Evolutionary conservation across 2,329 filamentous ascomycete species (phyloP).

Genomic region (Orbilia brochopaga): DNA sequence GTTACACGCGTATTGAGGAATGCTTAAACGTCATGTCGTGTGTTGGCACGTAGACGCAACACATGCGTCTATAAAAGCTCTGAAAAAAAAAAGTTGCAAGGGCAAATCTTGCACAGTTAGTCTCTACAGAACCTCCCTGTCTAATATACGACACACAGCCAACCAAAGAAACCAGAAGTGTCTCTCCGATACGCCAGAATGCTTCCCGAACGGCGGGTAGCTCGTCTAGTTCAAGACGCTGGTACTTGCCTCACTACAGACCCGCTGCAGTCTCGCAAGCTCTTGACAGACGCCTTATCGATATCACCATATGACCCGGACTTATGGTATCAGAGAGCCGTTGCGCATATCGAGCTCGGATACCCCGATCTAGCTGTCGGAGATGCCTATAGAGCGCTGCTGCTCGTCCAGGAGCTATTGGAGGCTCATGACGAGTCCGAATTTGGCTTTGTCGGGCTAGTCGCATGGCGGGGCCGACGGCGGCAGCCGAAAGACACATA

Average conservation of each 20-base stretch:
- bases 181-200: neutral
- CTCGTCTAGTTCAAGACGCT: conserved; percentile 30
- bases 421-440: conserved; percentile 85
- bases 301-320: conserved; percentile 48
- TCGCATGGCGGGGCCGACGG: conserved; percentile 36
- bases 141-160: neutral
- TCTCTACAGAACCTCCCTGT: neutral
- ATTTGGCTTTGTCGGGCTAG: conserved; percentile 41
- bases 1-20: no score
- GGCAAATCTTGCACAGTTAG: no score
- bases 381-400: conserved; percentile 88
- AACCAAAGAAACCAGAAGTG: no score
- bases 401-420: conserved; percentile 78
- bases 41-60: no score
- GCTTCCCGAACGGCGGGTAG: conserved; percentile 36
- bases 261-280: conserved; percentile 15
- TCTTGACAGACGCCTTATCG: conserved; percentile 25
- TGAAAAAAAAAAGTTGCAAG: no score
- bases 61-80: no score
- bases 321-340: conserved; percentile 63
- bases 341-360: conserved; percentile 73
- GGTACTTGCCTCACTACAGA: neutral
- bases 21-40: no score
- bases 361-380: conserved; percentile 90
- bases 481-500: conserved; percentile 33